Percentiles rank a stretch among this genome's conserved stretches.
Conservation (phyloP, 169 alveolate species). For the Eimeria praecox region DNA sequence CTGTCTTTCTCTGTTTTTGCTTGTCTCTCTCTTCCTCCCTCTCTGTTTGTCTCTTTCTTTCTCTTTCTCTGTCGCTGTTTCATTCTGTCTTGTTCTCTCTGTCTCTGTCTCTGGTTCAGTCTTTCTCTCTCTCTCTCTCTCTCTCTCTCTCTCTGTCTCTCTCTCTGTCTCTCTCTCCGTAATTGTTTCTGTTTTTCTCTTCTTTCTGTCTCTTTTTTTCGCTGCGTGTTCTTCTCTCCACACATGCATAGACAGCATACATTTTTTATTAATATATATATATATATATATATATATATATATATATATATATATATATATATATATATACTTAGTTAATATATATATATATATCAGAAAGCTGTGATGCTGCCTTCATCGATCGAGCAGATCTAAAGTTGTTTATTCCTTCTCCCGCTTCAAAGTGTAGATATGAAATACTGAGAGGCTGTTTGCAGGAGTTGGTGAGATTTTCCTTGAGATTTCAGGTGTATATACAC, state of each 20-base stretch:
- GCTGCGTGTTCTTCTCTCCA: too few relatives aligned
- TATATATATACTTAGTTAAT: not conserved
- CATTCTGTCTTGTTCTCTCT: not conserved
- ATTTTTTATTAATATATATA: too few relatives aligned
- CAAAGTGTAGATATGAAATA: conserved; percentile 86
- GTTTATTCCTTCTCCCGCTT: conserved; percentile 87
- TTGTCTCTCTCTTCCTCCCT: too few relatives aligned
- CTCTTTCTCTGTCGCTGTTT: too few relatives aligned
- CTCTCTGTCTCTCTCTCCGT: not conserved
- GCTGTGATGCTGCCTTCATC: conserved; percentile 89
- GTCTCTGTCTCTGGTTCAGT: not conserved
- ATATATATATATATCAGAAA: conserved; percentile 75
- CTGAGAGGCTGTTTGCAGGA: conserved; percentile 87
- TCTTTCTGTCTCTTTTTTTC: too few relatives aligned
- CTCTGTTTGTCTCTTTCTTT: too few relatives aligned
- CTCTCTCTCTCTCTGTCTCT: too few relatives aligned
- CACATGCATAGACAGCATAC: too few relatives aligned
- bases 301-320: too few relatives aligned
- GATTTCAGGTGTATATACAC: not conserved
- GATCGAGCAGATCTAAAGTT: conserved; percentile 90
- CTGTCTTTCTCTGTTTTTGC: too few relatives aligned
- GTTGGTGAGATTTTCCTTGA: conserved; percentile 76
- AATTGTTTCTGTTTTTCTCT: not conserved
- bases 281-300: too few relatives aligned
- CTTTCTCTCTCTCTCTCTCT: not conserved